These are phyloP conservation scores for Crithidia thermophila DNA, from an alignment of 208 protist species.

Conservation along the genomic window DNA sequence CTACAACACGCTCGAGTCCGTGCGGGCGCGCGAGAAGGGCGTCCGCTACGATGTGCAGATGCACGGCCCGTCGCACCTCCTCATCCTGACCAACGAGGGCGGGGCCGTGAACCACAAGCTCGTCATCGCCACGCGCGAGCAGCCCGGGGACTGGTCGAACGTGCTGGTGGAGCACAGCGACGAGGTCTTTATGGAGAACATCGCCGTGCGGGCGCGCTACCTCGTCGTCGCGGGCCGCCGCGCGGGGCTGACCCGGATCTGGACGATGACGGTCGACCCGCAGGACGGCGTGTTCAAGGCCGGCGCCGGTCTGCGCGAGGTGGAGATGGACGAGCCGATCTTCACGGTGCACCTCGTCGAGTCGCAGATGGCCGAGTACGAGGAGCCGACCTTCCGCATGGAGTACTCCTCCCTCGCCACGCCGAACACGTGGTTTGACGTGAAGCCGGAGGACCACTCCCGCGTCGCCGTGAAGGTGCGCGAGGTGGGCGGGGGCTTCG, in stretches of 20 bases:
- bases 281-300: slow-evolving; percentile 41
- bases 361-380: slow-evolving; percentile 77
- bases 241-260: slow-evolving; percentile 76
- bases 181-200: slow-evolving; percentile 51
- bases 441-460: slow-evolving; percentile 43
- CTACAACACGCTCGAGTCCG: slow-evolving; percentile 58
- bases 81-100: slow-evolving; percentile 84
- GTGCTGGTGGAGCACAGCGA: slow-evolving; percentile 64
- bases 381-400: slow-evolving; percentile 69
- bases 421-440: slow-evolving; percentile 78
- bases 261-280: slow-evolving; percentile 60
- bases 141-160: slow-evolving; percentile 43
- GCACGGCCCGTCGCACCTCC: slow-evolving; percentile 68
- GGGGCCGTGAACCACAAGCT: slow-evolving; percentile 83
- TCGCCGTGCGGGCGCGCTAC: slow-evolving; percentile 60
- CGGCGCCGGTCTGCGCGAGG: slow-evolving; percentile 37
- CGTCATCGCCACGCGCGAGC: slow-evolving; percentile 48
- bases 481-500: slow-evolving; percentile 79
- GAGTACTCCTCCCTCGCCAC: slow-evolving; percentile 84
- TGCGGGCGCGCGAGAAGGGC: slow-evolving; percentile 78
- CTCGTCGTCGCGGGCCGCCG: slow-evolving; percentile 71
- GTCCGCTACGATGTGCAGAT: slow-evolving; percentile 79
- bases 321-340: slow-evolving; percentile 76
- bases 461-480: slow-evolving; percentile 66
- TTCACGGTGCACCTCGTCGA: slow-evolving; percentile 56